These are phyloP conservation scores for Thalassiosira allenii DNA, from an alignment of 352 stramenopile genomes.

Conservation along the genomic window DNA sequence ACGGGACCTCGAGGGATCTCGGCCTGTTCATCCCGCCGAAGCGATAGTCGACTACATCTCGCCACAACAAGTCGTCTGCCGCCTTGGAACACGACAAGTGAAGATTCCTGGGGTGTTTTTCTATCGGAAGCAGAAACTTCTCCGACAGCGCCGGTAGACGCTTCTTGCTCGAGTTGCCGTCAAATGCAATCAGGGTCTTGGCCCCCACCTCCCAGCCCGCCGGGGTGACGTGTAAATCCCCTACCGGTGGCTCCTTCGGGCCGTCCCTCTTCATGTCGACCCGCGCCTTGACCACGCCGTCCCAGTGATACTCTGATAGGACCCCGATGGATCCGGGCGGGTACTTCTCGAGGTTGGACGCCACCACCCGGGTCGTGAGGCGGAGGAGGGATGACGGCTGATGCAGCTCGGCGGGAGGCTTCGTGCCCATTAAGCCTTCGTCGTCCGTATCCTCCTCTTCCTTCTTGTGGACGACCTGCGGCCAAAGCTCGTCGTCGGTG, in stretches of 20 bases:
- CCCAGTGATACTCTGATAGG: constrained; percentile 56
- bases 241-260: neutral
- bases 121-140: constrained; percentile 42
- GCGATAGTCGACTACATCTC: constrained; percentile 44
- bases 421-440: too few relatives aligned
- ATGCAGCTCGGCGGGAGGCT: too few relatives aligned
- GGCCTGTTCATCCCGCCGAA: constrained; percentile 35
- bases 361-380: constrained; percentile 12
- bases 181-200: neutral
- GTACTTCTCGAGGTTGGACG: constrained; percentile 39
- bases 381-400: constrained; percentile 7
- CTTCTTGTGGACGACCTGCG: too few relatives aligned
- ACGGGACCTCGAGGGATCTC: constrained; percentile 19
- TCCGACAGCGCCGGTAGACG: constrained; percentile 25
- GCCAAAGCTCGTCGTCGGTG: too few relatives aligned
- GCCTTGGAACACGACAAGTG: constrained; percentile 29
- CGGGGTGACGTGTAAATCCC: neutral
- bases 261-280: neutral
- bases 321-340: constrained; percentile 13
- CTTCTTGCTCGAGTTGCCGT: neutral
- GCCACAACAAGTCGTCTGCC: constrained; percentile 42
- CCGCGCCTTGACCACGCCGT: constrained; percentile 23
- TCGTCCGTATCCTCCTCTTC: too few relatives aligned
- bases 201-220: neutral
- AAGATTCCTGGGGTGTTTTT: constrained; percentile 26